A percentile compares a stretch with the other conserved stretches of the same genome.
These are phyloP conservation scores for Erysimum pusillum DNA, from an alignment of 441 rosid genomes.

Conservation along the genomic window DNA sequence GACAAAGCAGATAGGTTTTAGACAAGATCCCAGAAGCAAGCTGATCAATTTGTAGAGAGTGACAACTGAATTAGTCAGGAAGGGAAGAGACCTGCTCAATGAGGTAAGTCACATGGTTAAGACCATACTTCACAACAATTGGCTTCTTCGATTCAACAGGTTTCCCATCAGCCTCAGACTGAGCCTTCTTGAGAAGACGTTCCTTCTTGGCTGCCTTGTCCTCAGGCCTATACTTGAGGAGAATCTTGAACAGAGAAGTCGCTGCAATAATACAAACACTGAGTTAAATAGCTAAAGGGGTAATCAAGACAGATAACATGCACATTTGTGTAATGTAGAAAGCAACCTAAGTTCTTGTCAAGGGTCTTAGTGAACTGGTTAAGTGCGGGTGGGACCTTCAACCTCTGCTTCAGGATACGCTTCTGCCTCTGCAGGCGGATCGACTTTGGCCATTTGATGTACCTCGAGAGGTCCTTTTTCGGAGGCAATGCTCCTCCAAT, in stretches of 20 bases:
- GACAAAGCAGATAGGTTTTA: too few species aligned
- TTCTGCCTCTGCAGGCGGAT: conserved; percentile 90
- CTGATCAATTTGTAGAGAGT: too few species aligned
- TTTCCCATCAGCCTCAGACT: conserved; percentile 85
- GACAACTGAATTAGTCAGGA: too few species aligned
- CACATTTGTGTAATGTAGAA: neutral
- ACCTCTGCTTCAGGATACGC: conserved; percentile 82
- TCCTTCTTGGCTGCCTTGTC: conserved; percentile 90
- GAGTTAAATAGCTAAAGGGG: neutral
- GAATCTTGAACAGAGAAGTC: conserved; percentile 73
- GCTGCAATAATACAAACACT: conserved; percentile 58
- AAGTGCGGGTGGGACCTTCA: conserved; percentile 93
- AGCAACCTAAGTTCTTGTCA: conserved; percentile 86
- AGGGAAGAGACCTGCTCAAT: too few species aligned
- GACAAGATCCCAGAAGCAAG: too few species aligned
- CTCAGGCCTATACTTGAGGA: conserved; percentile 88
- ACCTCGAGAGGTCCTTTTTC: conserved; percentile 77
- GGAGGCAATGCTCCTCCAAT: conserved; percentile 93
- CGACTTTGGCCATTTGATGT: conserved; percentile 84
- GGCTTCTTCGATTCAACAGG: conserved; percentile 85
- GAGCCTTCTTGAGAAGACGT: conserved; percentile 79
- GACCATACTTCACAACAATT: conserved; percentile 85
- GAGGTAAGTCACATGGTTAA: conserved; percentile 87
- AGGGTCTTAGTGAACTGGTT: conserved; percentile 94
- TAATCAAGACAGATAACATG: too few species aligned